A percentile compares a stretch with the other conserved stretches of the same genome.
These are phyloP conservation scores for Bromus sterilis DNA, from an alignment of 176 grass and related monocot genomes.

Conservation along the genomic window DNA sequence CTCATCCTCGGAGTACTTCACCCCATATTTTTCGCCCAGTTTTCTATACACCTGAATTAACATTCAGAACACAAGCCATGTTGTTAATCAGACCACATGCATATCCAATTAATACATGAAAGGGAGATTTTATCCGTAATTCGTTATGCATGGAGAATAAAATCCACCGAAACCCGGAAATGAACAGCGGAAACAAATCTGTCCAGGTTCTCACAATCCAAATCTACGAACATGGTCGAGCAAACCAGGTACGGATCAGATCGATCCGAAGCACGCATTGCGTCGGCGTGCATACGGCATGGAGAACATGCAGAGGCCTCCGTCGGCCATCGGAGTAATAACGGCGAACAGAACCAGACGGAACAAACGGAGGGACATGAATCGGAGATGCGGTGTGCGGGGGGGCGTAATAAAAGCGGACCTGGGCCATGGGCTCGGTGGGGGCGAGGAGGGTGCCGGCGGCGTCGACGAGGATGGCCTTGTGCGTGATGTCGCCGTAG, in stretches of 20 bases:
- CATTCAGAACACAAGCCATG: not conserved
- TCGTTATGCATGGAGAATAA: not conserved
- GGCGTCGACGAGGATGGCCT: constrained; percentile 88
- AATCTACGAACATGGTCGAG: not conserved
- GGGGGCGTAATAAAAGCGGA: constrained; percentile 11
- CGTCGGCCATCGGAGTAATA: not conserved
- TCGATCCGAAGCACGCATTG: not conserved
- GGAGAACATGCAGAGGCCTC: not conserved
- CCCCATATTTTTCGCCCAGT: constrained; percentile 88
- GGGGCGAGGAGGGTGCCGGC: constrained; percentile 88
- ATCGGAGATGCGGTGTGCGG: not conserved
- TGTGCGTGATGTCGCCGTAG: constrained; percentile 95
- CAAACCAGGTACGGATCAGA: not conserved
- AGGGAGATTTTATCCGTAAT: not conserved
- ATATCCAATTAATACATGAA: not conserved
- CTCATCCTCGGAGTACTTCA: constrained; percentile 80
- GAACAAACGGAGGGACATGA: not conserved
- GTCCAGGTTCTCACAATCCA: not conserved
- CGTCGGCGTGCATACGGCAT: not conserved
- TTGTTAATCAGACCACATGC: not conserved
- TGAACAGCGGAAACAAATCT: constrained; percentile 11
- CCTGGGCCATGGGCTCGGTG: constrained; percentile 95
- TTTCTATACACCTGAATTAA: constrained; percentile 63
- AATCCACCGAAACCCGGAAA: not conserved
- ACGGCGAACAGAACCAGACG: not conserved